Base-by-base conservation (phyloP, 176 grass and related monocot genomes). In the Triticum turgidum region DNA sequence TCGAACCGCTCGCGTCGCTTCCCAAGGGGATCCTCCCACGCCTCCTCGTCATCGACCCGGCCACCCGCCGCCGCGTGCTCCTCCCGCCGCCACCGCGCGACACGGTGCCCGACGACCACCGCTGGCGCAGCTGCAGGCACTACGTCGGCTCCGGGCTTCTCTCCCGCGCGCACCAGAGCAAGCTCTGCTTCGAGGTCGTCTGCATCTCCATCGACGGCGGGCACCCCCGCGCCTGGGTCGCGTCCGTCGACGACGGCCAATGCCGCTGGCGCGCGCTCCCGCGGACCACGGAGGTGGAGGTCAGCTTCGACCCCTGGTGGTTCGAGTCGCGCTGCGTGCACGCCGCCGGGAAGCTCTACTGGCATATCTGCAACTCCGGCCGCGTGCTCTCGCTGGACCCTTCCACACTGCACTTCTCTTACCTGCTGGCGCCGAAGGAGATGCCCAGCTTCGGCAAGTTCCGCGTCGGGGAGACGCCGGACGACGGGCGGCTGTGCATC, bases 181-280 rank as follows among this genome's bases (percentile, higher is more conserved):
- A 65, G 6, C 54, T 86, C 65, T 44, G 49, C 65, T 86, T 86
- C 8, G 54, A 73, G 37, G 69, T 9, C 5, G 30, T 75, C 41
- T 87, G 42, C 85, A n/a, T 87, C 85, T 65, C 85, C 69, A 1
- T 87, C 78, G 42, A 87, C 14, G 78, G 13, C 59, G 10, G 38
- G 33, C 17, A 3, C 45, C 71, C 33, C 15, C 61, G 61, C 24
- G 61, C 44, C 37, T 42, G 37, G 69, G 56, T 74, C 67, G 67
- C 77, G 27, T 81, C 85, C 56, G 35, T 73, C 20, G 67, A 69
- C 11, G 11, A 38, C 37, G 69, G 5, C 69, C 0, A 72, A 0
- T 72, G 69, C 69, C 15, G 20, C 35, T 72, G 69, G 69, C 35
- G 69, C 69, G 18, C 69, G 20, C 69, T 72, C 69, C 9, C 69